Conservation (phyloP, 371 early-diverging fungal genomes). For the Mortierella sp. region DNA sequence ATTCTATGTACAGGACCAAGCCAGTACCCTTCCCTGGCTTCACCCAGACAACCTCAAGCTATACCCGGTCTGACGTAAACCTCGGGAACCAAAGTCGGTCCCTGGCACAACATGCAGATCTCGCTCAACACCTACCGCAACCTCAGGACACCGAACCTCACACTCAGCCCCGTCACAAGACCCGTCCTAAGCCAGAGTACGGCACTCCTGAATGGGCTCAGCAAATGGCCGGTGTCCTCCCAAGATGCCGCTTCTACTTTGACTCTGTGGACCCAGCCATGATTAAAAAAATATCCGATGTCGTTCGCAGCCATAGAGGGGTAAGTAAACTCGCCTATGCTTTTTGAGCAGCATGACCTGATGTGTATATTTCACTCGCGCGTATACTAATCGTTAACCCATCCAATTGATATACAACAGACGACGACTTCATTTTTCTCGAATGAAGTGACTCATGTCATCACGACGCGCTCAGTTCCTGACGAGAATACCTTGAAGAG, state of each 20-base stretch:
- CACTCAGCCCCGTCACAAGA: constrained; percentile 1
- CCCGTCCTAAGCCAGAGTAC: not conserved
- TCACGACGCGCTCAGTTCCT: constrained; percentile 43
- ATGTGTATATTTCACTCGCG: not conserved
- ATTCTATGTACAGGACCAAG: constrained; percentile 13
- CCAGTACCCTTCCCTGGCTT: constrained; percentile 3
- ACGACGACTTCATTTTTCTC: constrained; percentile 38
- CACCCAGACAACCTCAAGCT: not conserved
- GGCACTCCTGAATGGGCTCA: constrained; percentile 37
- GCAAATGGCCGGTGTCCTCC: constrained; percentile 13
- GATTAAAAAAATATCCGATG: constrained; percentile 18
- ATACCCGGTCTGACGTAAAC: not conserved
- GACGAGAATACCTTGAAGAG: constrained; percentile 15
- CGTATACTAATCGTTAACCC: not conserved
- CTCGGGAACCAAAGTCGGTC: not conserved
- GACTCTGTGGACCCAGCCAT: constrained; percentile 33
- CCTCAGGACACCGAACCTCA: constrained; percentile 8
- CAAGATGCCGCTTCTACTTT: constrained; percentile 33
- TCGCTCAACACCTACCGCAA: not conserved
- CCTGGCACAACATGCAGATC: not conserved
- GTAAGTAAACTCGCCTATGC: constrained; percentile 18
- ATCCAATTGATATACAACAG: not conserved
- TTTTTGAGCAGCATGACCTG: not conserved
- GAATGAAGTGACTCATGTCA: constrained; percentile 43
- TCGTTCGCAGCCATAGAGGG: constrained; percentile 15